phyloP scores from a whole-genome alignment of 352 stramenopile genomes.

The Phytophthora melonis region DNA sequence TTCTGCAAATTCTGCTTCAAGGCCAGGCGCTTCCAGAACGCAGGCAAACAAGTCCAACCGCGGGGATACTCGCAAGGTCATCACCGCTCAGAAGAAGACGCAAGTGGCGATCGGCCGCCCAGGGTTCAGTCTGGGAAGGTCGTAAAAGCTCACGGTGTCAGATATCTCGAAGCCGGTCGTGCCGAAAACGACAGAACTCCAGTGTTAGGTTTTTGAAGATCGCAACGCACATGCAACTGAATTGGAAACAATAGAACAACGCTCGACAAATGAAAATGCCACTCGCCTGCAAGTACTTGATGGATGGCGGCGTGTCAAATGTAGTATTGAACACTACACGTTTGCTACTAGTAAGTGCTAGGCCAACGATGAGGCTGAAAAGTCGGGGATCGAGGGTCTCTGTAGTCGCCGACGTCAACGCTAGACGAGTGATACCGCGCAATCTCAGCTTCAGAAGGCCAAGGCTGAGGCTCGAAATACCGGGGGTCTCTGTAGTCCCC shows the following conservation, averaged over 20 bases:
- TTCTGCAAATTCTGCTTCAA: constrained; percentile 3
- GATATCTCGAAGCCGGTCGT: background rate
- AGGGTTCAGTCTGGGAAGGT: constrained; percentile 81
- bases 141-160: constrained; percentile 29
- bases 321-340: too few relatives aligned
- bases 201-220: background rate
- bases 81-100: constrained; percentile 74
- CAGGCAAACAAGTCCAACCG: constrained; percentile 49
- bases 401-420: background rate
- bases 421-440: background rate
- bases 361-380: background rate
- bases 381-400: background rate
- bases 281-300: too few relatives aligned
- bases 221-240: too few relatives aligned
- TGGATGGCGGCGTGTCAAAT: too few relatives aligned
- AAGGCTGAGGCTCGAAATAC: background rate
- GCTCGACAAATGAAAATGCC: too few relatives aligned
- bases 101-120: constrained; percentile 83
- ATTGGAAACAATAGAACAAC: too few relatives aligned
- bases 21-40: constrained; percentile 1
- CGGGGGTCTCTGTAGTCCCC: background rate
- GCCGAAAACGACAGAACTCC: background rate
- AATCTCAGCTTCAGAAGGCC: too few relatives aligned
- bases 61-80: constrained; percentile 52
- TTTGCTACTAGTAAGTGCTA: background rate